phyloP scores from a whole-genome alignment of 164 flowering plant species.

The Umbellularia californica region DNA sequence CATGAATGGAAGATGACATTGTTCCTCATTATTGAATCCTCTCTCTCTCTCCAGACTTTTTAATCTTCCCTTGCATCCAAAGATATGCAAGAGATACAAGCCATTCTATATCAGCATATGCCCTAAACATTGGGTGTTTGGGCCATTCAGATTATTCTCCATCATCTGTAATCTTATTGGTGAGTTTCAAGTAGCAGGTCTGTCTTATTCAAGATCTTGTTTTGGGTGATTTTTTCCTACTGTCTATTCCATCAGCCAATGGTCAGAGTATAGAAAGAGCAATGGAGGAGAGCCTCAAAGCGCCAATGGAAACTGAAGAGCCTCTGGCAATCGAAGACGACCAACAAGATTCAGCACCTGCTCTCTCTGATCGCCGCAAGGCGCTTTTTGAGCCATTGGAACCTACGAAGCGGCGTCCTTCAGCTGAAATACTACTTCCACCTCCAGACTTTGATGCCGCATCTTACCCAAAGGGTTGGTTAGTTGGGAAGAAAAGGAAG shows the following conservation, averaged over 20 bases:
- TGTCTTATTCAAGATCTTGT: not conserved
- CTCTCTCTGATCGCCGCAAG: conserved; percentile 75
- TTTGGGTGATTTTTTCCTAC: not conserved
- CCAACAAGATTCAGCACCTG: conserved; percentile 23
- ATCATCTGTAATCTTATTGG: too few relatives aligned
- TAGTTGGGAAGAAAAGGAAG: conserved; percentile 94
- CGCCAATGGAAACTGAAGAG: conserved; percentile 35
- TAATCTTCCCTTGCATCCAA: not conserved
- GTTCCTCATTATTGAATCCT: too few relatives aligned
- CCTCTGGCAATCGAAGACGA: conserved; percentile 17
- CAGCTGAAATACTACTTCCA: conserved; percentile 68
- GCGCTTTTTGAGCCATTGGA: conserved; percentile 87
- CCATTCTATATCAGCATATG: too few relatives aligned
- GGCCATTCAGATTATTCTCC: too few relatives aligned
- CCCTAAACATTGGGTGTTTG: not conserved
- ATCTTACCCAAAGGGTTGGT: conserved; percentile 78
- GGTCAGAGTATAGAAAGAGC: conserved; percentile 28
- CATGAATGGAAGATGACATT: too few relatives aligned
- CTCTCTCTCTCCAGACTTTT: too few relatives aligned
- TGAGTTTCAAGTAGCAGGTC: not conserved
- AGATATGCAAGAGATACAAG: not conserved
- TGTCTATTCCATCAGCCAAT: conserved; percentile 26
- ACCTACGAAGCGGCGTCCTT: conserved; percentile 41
- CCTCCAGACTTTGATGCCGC: conserved; percentile 95
- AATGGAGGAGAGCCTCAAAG: conserved; percentile 28